Base-by-base conservation (phyloP, 257 asterid species). In the Penstemon eatonii region DNA sequence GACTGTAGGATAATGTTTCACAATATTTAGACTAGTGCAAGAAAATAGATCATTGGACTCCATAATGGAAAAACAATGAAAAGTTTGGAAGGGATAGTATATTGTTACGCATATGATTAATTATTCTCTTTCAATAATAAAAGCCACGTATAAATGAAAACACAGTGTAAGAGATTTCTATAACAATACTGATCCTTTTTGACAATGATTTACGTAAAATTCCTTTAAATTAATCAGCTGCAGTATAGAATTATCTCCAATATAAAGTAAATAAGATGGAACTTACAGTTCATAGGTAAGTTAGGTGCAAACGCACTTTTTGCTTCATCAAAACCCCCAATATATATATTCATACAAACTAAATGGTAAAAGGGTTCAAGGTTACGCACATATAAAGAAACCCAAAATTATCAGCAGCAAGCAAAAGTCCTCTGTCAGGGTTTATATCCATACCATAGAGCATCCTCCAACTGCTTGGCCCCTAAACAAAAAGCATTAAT, bases 381-480 rank as follows among this genome's bases (percentile, higher is more conserved):
- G 33, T 25, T 69, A 85, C 96, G 45, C 65, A 92, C 98, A 78
- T 82, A 65, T 93, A 83, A 11, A 93, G 90, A 70, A 74, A 83
- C 58, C 98, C 98, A 73, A 84, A 85, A 79, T 88, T 90, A 90
- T 93, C 98, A 1, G 97, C 94, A 67, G 89, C 89, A 43, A 90
- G 79, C 78, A 84, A 83, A 74, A 79, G 60, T 69, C 87, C 84
- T 86, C 75, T 90, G 44, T 93, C 95, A 44, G 85, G 61, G 78
- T 93, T 89, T 80, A 88, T 73, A 67, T 88, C 99, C 95, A 93
- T 76, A 50, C 99, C 99, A 53, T 90, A 93, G 57, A 93, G 82
- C 99, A 93, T 93, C 82, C 86, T 88, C 99, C 99, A 93, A 13
- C 67, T 75, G 80, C 73, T 90, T 72, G 92, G 87, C 64, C 97